Evolutionary conservation across 768 basidiomycete genomes (phyloP), one percentile per base, ranked within the genome.

Genomic region (Lactarius sanguifluus): DNA sequence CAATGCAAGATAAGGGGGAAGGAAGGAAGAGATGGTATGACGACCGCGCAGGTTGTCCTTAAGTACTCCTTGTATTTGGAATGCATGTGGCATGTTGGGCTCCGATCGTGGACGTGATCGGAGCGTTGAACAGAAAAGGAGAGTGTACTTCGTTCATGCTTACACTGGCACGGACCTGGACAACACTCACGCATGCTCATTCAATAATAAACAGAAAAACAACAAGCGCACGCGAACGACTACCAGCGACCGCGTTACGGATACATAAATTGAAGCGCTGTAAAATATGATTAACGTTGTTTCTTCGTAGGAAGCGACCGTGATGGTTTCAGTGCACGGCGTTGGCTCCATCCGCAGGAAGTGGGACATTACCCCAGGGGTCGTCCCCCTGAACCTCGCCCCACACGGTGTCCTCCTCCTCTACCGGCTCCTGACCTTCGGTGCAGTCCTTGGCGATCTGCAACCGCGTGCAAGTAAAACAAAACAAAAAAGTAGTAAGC

Each of bases 391-490:
- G 56, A 8, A 57, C 62, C 56, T 75, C 62, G 64, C 64, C 52
- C 68, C 73, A 64, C 5, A 32, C 15, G 18, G 36, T 55, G 8
- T 67, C 65, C 40, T 59, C 66, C 16, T 67, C 66, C 12, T 64
- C 66, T 0, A 55, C 58, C 2, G 34, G 41, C 43, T 77, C 76
- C 25, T 66, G 72, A 52, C 72, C 75, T 65, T 77, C 76, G 2
- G 75, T 74, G 59, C 77, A 78, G 66, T 78, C 77, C 62, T 76
- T 71, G 28, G 77, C 77, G 59, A 76, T 76, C 75, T 78, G 45
- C 13, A 70, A 45, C 1, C 34, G 23, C 16, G 25, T 3, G 1
- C 32, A 5, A 20, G 3, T 28, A 10, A 34, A 34, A 34, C 34
- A 8, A 32, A 54, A 52, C 28, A 52, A 25, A 25, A 23, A 28